These are phyloP conservation scores for Knufia petricola DNA, from an alignment of 2,329 filamentous ascomycete genomes.

Conservation along the genomic window DNA sequence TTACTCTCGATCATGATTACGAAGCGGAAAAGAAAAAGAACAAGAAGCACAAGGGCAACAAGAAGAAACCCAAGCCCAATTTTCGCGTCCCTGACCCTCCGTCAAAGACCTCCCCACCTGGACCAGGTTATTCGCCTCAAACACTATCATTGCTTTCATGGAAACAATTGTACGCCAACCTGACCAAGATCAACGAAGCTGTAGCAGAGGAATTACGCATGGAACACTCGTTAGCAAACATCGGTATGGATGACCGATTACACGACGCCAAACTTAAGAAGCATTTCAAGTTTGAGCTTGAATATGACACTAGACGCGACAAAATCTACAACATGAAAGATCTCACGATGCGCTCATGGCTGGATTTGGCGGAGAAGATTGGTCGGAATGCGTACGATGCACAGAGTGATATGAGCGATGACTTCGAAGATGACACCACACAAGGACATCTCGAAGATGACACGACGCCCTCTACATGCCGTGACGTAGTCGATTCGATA, in stretches of 20 bases:
- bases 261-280: conserved; percentile 29
- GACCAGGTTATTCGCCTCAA: conserved; percentile 84
- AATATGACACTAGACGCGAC: conserved; percentile 78
- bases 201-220: conserved; percentile 28
- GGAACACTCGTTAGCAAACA: conserved; percentile 26
- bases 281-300: conserved; percentile 64
- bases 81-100: conserved; percentile 62
- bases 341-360: conserved; percentile 71
- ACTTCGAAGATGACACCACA: not conserved
- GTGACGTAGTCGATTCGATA: not conserved
- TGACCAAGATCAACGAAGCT: conserved; percentile 81
- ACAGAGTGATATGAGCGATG: not conserved
- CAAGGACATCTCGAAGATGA: too few relatives aligned
- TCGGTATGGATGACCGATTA: conserved; percentile 37
- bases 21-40: conserved; percentile 39
- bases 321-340: conserved; percentile 65
- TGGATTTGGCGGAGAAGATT: conserved; percentile 72
- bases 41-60: conserved; percentile 37
- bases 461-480: too few relatives aligned
- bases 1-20: conserved; percentile 33
- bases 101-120: conserved; percentile 61
- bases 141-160: conserved; percentile 68
- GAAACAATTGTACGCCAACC: conserved; percentile 85
- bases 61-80: conserved; percentile 48
- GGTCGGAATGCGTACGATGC: conserved; percentile 37